Conservation (phyloP, 306 rosid genomes). For the Castanea crenata region DNA sequence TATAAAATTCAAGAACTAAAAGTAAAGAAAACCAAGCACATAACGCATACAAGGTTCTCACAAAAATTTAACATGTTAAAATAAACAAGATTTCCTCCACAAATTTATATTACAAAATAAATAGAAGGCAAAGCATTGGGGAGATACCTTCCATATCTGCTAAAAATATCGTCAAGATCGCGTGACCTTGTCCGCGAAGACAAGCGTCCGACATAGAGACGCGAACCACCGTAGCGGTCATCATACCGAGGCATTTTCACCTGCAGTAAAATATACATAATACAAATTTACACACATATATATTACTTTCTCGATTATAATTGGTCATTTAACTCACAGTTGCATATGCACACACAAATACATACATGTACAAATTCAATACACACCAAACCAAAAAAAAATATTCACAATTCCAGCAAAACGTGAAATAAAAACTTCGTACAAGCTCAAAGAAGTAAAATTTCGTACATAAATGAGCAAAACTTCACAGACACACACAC, state of each 20-base stretch:
- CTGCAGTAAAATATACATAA: constrained; percentile 1
- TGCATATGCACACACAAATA: neutral
- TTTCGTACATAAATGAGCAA: too few relatives aligned
- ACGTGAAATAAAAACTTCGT: neutral
- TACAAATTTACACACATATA: too few relatives aligned
- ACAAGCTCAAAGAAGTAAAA: too few relatives aligned
- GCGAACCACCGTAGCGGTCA: constrained; percentile 64
- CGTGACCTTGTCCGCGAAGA: constrained; percentile 66
- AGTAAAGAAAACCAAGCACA: too few relatives aligned
- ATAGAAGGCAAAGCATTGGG: neutral
- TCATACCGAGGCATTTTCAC: constrained; percentile 71
- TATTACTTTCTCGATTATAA: too few relatives aligned
- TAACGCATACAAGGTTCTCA: too few relatives aligned
- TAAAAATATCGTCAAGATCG: constrained; percentile 65
- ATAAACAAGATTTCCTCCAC: neutral
- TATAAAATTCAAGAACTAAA: too few relatives aligned
- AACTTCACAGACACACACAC: too few relatives aligned
- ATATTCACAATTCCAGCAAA: neutral
- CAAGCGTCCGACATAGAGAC: constrained; percentile 74
- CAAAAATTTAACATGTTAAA: too few relatives aligned
- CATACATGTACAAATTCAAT: neutral
- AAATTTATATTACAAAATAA: neutral
- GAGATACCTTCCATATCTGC: constrained; percentile 73
- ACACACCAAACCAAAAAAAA: neutral
- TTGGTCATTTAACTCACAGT: too few relatives aligned